Evolutionary conservation across 257 asterid species (phyloP).

Genomic region (Fraxinus pennsylvanica): DNA sequence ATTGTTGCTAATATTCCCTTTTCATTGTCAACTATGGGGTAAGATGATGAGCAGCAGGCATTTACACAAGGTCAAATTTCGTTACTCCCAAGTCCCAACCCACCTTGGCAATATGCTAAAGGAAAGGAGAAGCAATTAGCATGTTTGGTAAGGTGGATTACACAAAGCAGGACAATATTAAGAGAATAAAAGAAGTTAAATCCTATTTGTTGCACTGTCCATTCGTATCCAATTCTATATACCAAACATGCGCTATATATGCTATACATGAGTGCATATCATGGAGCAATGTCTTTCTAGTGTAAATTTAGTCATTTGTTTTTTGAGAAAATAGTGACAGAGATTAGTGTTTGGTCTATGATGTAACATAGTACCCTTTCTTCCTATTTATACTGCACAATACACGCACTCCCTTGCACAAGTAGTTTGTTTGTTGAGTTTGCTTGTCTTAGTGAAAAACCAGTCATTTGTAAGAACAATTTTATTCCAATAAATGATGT

Average conservation of each 20-base stretch:
- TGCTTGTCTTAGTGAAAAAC: not conserved
- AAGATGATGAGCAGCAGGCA: conserved; percentile 7
- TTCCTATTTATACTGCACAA: not conserved
- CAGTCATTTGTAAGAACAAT: not conserved
- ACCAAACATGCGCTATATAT: not conserved
- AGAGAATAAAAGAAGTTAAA: too few relatives aligned
- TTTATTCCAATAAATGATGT: not conserved
- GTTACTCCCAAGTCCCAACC: too few relatives aligned
- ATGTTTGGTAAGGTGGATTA: not conserved
- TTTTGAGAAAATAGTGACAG: not conserved
- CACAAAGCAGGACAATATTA: too few relatives aligned
- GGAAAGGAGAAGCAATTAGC: not conserved
- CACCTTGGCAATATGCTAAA: not conserved
- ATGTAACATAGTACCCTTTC: not conserved
- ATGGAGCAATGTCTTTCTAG: not conserved
- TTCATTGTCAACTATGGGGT: conserved; percentile 33
- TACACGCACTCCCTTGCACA: not conserved
- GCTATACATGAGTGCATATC: too few relatives aligned
- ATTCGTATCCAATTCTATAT: not conserved
- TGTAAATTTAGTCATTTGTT: not conserved
- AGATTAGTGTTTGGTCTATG: not conserved
- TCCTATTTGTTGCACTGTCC: not conserved
- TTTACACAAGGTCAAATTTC: not conserved
- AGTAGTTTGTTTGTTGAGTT: not conserved
- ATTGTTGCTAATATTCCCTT: conserved; percentile 38